A percentile compares a stretch with the other conserved stretches of the same genome.
These are phyloP conservation scores for Leptographium procerum DNA, from an alignment of 2,329 filamentous ascomycete genomes.

Conservation along the genomic window DNA sequence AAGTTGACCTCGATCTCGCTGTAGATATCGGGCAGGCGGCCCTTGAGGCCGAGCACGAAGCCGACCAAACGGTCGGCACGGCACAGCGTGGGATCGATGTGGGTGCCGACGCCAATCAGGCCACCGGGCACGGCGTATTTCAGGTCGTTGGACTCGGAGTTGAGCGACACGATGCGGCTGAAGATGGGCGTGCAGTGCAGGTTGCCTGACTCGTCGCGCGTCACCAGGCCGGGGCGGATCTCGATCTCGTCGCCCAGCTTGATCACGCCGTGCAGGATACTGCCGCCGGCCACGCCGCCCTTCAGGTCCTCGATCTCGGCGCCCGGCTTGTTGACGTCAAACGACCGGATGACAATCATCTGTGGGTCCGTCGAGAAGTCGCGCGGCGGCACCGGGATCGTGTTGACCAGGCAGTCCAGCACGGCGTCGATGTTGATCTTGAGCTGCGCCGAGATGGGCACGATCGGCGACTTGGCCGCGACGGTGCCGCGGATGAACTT, in stretches of 20 bases:
- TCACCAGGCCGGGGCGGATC: constrained; percentile 96
- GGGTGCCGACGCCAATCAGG: constrained; percentile 94
- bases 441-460: constrained; percentile 92
- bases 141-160: constrained; percentile 95
- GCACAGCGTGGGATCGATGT: constrained; percentile 95
- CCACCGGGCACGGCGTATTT: constrained; percentile 98
- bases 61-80: constrained; percentile 97
- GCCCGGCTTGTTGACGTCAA: constrained; percentile 99
- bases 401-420: constrained; percentile 90
- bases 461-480: constrained; percentile 86
- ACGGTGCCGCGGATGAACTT: constrained; percentile 98
- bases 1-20: constrained; percentile 99
- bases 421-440: constrained; percentile 99
- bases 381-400: constrained; percentile 81
- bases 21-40: constrained; percentile 90
- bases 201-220: constrained; percentile 83
- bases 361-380: constrained; percentile 89
- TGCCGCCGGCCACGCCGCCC: constrained; percentile 95
- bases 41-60: constrained; percentile 92
- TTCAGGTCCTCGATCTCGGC: constrained; percentile 97
- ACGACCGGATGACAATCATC: constrained; percentile 99
- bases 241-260: constrained; percentile 98
- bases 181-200: constrained; percentile 97
- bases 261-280: constrained; percentile 89
- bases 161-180: constrained; percentile 86